A percentile compares a stretch with the other conserved stretches of the same genome.
Evolutionary conservation across 805 yeast genomes (phyloP).

Genomic region (Komagataella pseudopastoris): DNA sequence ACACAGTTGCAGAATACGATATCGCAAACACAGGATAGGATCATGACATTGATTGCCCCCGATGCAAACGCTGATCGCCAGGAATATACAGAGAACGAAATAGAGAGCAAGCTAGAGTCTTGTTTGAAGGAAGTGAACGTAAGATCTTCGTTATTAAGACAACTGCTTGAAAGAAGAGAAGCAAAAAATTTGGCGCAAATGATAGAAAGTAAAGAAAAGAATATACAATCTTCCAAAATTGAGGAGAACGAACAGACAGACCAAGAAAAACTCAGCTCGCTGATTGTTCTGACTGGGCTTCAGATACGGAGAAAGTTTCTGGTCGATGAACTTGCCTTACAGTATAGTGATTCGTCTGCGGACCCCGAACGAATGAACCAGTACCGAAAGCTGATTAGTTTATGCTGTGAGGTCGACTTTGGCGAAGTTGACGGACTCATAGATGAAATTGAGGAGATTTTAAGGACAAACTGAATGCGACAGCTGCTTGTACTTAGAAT

Average conservation of each 20-base stretch:
- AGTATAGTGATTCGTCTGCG: slow-evolving; percentile 23
- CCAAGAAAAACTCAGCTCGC: slow-evolving; percentile 13
- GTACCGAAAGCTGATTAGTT: slow-evolving; percentile 54
- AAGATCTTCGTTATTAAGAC: slow-evolving; percentile 6
- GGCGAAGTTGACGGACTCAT: slow-evolving; percentile 56
- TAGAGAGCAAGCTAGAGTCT: neutral
- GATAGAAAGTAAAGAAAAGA: slow-evolving; percentile 23
- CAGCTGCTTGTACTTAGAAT: neutral
- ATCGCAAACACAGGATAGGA: neutral
- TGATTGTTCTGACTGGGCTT: slow-evolving; percentile 31
- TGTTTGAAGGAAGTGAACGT: neutral
- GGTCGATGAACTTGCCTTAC: slow-evolving; percentile 27
- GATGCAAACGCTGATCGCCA: neutral
- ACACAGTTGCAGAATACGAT: slow-evolving; percentile 4
- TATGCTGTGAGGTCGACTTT: slow-evolving; percentile 53
- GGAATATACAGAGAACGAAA: neutral
- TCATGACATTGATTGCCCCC: neutral
- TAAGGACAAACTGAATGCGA: neutral
- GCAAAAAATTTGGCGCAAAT: slow-evolving; percentile 29
- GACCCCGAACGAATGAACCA: slow-evolving; percentile 45
- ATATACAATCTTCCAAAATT: slow-evolving; percentile 6
- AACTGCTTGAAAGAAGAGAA: slow-evolving; percentile 25
- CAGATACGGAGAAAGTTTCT: slow-evolving; percentile 44
- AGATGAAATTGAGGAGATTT: slow-evolving; percentile 34
- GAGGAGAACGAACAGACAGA: slow-evolving; percentile 6